Evolutionary conservation across 257 asterid genomes (phyloP).

Genomic region (Euphrasia confusa): DNA sequence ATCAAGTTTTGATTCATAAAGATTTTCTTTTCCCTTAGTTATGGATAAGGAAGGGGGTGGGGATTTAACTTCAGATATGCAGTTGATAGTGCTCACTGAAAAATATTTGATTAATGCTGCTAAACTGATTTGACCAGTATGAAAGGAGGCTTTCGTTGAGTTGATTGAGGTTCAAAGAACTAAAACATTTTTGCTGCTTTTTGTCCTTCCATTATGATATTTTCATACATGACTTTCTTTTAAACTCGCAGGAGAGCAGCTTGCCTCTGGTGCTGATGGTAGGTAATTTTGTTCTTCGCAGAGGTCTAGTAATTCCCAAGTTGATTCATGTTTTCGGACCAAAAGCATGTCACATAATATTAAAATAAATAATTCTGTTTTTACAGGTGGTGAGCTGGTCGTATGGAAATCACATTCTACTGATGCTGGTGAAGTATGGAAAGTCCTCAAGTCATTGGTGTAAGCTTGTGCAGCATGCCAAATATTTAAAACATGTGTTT

Average conservation of each 20-base stretch:
- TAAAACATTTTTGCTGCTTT: background rate
- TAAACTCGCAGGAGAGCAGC: slow-evolving; percentile 69
- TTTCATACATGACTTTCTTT: slow-evolving; percentile 22
- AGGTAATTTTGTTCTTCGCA: slow-evolving; percentile 21
- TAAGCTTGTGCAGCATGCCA: slow-evolving; percentile 24
- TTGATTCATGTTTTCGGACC: slow-evolving; percentile 5
- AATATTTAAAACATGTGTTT: slow-evolving; percentile 10
- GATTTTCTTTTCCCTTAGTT: background rate
- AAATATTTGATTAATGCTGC: background rate
- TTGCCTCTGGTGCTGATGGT: slow-evolving; percentile 99
- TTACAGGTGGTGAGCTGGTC: slow-evolving; percentile 82
- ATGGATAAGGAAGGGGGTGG: background rate
- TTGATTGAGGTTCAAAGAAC: slow-evolving; percentile 5
- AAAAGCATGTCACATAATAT: slow-evolving; percentile 11
- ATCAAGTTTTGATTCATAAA: background rate
- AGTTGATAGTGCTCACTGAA: slow-evolving; percentile 7
- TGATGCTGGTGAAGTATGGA: slow-evolving; percentile 83
- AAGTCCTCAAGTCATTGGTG: slow-evolving; percentile 71
- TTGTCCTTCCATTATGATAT: slow-evolving; percentile 5
- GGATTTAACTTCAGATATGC: slow-evolving; percentile 9
- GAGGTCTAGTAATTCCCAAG: slow-evolving; percentile 4
- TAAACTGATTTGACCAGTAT: background rate
- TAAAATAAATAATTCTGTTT: slow-evolving; percentile 11
- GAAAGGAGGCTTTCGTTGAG: slow-evolving; percentile 7
- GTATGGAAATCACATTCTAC: slow-evolving; percentile 66